A percentile compares a stretch with the other conserved stretches of the same genome.
Conservation (phyloP, 1,284 basidiomycete species). For the Rhodofomes roseus region DNA sequence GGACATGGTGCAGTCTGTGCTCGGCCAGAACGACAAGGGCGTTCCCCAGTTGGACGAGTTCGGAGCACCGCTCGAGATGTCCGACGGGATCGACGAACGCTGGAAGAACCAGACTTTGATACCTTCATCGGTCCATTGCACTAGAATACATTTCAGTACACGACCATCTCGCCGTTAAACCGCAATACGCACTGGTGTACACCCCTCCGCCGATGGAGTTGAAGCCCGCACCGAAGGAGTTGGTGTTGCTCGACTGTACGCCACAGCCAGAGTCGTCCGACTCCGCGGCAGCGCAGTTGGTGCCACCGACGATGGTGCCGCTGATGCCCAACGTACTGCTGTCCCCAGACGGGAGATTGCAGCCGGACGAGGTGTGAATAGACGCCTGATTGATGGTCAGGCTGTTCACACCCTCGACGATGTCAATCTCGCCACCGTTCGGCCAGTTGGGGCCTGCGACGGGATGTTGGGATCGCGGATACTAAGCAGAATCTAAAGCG, state of each 20-base stretch:
- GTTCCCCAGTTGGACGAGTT: constrained; percentile 71
- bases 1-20: constrained; percentile 66
- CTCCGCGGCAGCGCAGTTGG: constrained; percentile 63
- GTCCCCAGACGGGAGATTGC: constrained; percentile 53
- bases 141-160: constrained; percentile 29
- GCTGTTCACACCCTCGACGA: constrained; percentile 79
- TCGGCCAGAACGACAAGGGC: constrained; percentile 74
- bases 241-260: constrained; percentile 45
- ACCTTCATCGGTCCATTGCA: constrained; percentile 72
- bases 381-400: constrained; percentile 79
- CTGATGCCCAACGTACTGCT: constrained; percentile 45
- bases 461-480: not conserved
- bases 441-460: constrained; percentile 68
- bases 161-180: not conserved
- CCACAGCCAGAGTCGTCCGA: constrained; percentile 62
- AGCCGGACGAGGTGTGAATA: constrained; percentile 76
- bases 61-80: constrained; percentile 67
- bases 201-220: constrained; percentile 75
- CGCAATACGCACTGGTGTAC: constrained; percentile 63
- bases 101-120: constrained; percentile 83
- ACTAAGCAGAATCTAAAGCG: not conserved
- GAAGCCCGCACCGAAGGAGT: constrained; percentile 65
- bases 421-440: constrained; percentile 77
- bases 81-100: constrained; percentile 65
- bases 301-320: constrained; percentile 62